These are phyloP conservation scores for Fusarium marasasianum DNA, from an alignment of 2,329 filamentous ascomycete genomes.

Conservation along the genomic window DNA sequence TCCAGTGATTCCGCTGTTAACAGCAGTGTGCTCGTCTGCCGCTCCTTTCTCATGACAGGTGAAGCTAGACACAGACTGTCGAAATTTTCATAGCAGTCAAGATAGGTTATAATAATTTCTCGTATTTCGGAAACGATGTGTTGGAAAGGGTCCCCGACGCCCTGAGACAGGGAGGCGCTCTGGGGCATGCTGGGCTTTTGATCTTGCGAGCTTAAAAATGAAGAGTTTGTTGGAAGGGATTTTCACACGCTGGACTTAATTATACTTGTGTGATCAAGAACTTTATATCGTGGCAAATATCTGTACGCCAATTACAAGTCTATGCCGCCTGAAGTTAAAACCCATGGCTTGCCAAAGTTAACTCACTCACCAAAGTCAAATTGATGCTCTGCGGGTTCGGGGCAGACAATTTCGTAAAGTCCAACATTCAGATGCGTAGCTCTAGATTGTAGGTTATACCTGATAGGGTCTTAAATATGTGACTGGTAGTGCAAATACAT, in stretches of 20 bases:
- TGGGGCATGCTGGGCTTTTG: too few relatives aligned
- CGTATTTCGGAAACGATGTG: background rate
- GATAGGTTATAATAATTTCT: background rate
- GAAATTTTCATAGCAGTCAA: rapidly evolving
- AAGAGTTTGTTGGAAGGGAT: rapidly evolving
- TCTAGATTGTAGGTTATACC: background rate
- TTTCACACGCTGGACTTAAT: background rate
- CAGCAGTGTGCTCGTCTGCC: background rate
- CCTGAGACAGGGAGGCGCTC: rapidly evolving
- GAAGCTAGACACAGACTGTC: background rate
- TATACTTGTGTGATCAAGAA: background rate
- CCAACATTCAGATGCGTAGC: rapidly evolving
- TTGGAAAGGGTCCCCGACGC: background rate
- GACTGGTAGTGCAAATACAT: background rate
- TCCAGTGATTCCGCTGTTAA: background rate
- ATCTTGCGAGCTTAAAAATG: background rate
- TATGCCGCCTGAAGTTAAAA: background rate
- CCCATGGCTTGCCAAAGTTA: too few relatives aligned
- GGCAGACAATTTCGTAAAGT: rapidly evolving
- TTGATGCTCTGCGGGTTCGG: rapidly evolving
- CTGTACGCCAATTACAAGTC: background rate
- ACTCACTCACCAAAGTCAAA: background rate
- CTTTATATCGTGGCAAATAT: background rate
- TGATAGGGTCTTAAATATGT: too few relatives aligned
- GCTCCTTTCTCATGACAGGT: background rate